Conservation (phyloP, 2,329 filamentous ascomycete species). For the Aspergillus versicolor region DNA sequence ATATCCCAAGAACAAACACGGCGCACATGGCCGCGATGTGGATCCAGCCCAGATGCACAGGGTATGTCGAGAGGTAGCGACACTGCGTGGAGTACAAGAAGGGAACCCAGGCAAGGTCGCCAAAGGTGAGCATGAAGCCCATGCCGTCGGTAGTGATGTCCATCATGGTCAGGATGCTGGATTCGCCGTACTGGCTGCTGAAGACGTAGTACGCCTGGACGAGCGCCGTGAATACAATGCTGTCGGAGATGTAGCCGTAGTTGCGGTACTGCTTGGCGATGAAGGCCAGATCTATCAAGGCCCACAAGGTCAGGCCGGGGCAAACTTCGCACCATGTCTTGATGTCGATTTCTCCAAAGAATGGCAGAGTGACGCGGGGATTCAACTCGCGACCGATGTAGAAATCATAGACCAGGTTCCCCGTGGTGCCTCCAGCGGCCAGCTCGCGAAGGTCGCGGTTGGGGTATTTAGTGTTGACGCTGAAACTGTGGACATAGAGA, state of each 20-base stretch:
- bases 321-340: conserved; percentile 84
- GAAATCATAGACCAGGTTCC: conserved; percentile 87
- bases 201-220: conserved; percentile 78
- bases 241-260: conserved; percentile 77
- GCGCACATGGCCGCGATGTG: conserved; percentile 64
- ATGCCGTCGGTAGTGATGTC: conserved; percentile 89
- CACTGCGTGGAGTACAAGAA: conserved; percentile 81
- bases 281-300: conserved; percentile 77
- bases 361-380: conserved; percentile 63
- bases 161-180: conserved; percentile 83
- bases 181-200: conserved; percentile 79
- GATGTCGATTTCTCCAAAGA: conserved; percentile 70
- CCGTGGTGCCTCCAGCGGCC: conserved; percentile 72
- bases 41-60: conserved; percentile 67
- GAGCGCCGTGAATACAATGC: conserved; percentile 71
- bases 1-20: conserved; percentile 69
- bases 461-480: conserved; percentile 56
- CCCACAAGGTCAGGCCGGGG: conserved; percentile 82
- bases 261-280: conserved; percentile 81
- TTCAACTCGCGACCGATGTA: conserved; percentile 93
- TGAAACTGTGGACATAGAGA: conserved; percentile 77
- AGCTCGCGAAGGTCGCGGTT: conserved; percentile 72
- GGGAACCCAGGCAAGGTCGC: conserved; percentile 85
- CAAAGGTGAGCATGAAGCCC: conserved; percentile 88
- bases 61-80: conserved; percentile 77